Evolutionary conservation across 2,329 filamentous ascomycete species (phyloP), one percentile per base, ranked within the genome.

Genomic region (Scedosporium dehoogii): DNA sequence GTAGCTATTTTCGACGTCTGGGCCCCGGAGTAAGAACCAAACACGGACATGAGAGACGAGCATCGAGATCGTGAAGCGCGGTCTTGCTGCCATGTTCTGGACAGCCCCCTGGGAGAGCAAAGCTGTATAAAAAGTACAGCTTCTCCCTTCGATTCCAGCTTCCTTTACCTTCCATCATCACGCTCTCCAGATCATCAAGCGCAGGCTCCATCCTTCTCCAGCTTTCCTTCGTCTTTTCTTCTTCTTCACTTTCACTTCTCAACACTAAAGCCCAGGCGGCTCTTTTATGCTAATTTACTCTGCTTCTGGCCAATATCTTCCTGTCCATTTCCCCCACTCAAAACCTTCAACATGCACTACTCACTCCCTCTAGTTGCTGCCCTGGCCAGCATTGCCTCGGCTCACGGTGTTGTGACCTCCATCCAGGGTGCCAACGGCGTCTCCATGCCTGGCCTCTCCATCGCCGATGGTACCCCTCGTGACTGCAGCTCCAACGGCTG

Each of bases 401-500:
- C 81, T 61, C 84, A 87, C 73, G 84, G 84, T 71, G 75, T 86
- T 62, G 75, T 86, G 68, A 79, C 80, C 67, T 72, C 77, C 51
- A 76, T 86, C 65, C 71, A 78, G 67, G 85, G 85, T 62, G 82
- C 83, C 66, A 87, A 87, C 68, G 80, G 81, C 65, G 84, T 87
- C 53, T 78, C 71, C 65, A 86, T 87, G 84, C 82, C 84, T 41
- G 84, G 81, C 71, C 79, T 64, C 16, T 42, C n/a, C 25, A 83
- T 88, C 66, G 76, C 78, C 57, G 85, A 89, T 65, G 85, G 85
- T 68, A 88, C 86, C 65, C 86, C 85, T 59, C 85, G 86, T 69
- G 85, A 89, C 74, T 89, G 85, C 72, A 77, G 82, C 59, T 77
- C 76, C 68, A 84, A 85, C 67, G 66, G 71, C 56, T 88, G 85